phyloP scores from a whole-genome alignment of 2,329 filamentous ascomycete species.

The Fusarium xyrophilum region DNA sequence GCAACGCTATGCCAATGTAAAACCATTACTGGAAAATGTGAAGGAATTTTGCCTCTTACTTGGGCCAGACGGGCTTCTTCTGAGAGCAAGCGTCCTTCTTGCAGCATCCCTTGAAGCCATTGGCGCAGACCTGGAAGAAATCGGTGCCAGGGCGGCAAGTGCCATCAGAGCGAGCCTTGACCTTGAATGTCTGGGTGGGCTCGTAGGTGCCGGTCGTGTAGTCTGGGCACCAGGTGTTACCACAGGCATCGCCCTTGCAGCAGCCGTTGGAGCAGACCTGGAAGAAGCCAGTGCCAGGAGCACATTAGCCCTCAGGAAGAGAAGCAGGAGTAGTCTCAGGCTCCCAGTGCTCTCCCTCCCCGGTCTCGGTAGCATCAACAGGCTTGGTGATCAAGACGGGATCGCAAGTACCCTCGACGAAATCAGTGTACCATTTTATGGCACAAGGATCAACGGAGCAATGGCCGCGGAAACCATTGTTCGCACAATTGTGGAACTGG shows the following conservation, averaged over 20 bases:
- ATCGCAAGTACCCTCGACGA: conserved; percentile 15
- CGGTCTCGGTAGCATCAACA: neutral
- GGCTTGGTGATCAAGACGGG: conserved; percentile 12
- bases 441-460: conserved; percentile 22
- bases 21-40: neutral
- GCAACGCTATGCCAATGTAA: conserved; percentile 5
- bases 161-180: conserved; percentile 9
- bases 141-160: conserved; percentile 13
- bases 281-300: conserved; percentile 7
- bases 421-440: conserved; percentile 23
- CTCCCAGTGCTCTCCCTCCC: neutral
- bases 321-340: neutral
- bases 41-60: conserved; percentile 8
- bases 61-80: conserved; percentile 25
- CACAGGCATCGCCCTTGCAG: conserved; percentile 25
- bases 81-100: conserved; percentile 24
- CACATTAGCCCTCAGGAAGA: neutral
- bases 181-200: conserved; percentile 14
- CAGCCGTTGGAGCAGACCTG: conserved; percentile 14
- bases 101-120: conserved; percentile 30
- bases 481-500: conserved; percentile 18
- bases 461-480: conserved; percentile 25
- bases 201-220: conserved; percentile 24
- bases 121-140: conserved; percentile 21
- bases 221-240: conserved; percentile 23